Conservation (phyloP, 1,284 basidiomycete genomes). For the Cryptococcus hybrid region DNA sequence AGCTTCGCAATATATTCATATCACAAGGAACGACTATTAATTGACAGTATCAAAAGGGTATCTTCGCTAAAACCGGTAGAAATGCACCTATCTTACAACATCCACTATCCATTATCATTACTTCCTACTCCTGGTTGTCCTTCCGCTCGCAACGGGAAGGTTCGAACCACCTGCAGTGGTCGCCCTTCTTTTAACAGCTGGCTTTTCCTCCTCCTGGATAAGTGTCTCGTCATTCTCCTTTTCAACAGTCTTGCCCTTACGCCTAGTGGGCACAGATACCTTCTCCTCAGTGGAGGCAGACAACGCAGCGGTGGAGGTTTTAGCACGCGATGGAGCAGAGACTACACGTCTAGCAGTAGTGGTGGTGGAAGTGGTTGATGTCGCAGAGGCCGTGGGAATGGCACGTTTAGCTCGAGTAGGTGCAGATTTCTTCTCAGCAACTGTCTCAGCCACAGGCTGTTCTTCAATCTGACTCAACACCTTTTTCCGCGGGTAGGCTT, state of each 20-base stretch:
- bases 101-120: background rate
- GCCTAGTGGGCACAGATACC: slow-evolving; percentile 4
- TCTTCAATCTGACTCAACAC: slow-evolving; percentile 13
- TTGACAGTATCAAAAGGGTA: background rate
- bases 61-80: too few species aligned
- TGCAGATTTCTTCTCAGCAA: slow-evolving; percentile 3
- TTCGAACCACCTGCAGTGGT: background rate
- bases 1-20: too few species aligned
- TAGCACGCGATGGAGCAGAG: slow-evolving; percentile 1
- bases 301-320: background rate
- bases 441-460: slow-evolving; percentile 2
- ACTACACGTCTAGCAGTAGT: background rate
- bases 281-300: background rate
- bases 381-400: background rate
- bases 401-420: slow-evolving; percentile 1
- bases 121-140: slow-evolving; percentile 15
- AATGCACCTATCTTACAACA: too few species aligned
- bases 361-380: background rate
- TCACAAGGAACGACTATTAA: too few species aligned
- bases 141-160: slow-evolving; percentile 5
- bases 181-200: slow-evolving; percentile 1
- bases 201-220: slow-evolving; percentile 2
- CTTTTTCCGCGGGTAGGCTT: slow-evolving; percentile 10
- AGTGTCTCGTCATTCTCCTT: slow-evolving; percentile 14
- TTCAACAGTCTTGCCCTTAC: slow-evolving; percentile 2